Evolutionary conservation across 352 stramenopile genomes (phyloP).

Genomic region (Pythium grandisporangium): DNA sequence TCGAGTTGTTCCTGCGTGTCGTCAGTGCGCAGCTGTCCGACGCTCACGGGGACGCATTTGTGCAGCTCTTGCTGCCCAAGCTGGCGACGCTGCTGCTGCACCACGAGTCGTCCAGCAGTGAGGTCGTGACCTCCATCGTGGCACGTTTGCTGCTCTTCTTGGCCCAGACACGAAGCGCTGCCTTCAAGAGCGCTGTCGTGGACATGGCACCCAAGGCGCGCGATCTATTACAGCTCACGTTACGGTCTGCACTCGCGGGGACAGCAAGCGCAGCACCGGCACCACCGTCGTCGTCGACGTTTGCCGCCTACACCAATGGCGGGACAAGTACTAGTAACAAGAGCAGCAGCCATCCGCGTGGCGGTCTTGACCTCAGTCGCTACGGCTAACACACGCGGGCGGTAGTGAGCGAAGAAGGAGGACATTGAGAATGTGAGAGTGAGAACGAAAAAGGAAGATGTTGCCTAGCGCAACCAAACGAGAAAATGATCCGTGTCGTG

Average conservation of each 20-base stretch:
- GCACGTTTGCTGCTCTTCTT: slow-evolving; percentile 12
- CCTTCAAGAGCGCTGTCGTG: slow-evolving; percentile 15
- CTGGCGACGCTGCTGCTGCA: slow-evolving; percentile 22
- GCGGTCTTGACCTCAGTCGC: slow-evolving; percentile 14
- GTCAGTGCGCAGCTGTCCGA: slow-evolving; percentile 40
- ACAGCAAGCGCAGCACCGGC: neutral
- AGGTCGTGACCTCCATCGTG: neutral
- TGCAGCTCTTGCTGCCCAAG: slow-evolving; percentile 47
- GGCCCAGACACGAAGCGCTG: slow-evolving; percentile 8
- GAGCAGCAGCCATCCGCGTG: neutral
- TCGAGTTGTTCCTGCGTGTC: slow-evolving; percentile 36
- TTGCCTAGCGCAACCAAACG: too few relatives aligned
- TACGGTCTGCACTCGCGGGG: slow-evolving; percentile 8
- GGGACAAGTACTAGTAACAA: neutral
- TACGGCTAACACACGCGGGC: slow-evolving; percentile 7
- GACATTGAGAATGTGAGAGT: too few relatives aligned
- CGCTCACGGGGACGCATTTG: slow-evolving; percentile 30
- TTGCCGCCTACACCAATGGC: neutral
- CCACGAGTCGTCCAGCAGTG: neutral
- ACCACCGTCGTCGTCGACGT: neutral
- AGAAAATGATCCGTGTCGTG: too few relatives aligned
- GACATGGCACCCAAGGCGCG: slow-evolving; percentile 8
- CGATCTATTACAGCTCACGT: slow-evolving; percentile 9
- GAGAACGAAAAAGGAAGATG: too few relatives aligned
- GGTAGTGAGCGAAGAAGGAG: too few relatives aligned